Evolutionary conservation across 2,329 filamentous ascomycete genomes (phyloP).

Genomic region (Paraphoma sp.): DNA sequence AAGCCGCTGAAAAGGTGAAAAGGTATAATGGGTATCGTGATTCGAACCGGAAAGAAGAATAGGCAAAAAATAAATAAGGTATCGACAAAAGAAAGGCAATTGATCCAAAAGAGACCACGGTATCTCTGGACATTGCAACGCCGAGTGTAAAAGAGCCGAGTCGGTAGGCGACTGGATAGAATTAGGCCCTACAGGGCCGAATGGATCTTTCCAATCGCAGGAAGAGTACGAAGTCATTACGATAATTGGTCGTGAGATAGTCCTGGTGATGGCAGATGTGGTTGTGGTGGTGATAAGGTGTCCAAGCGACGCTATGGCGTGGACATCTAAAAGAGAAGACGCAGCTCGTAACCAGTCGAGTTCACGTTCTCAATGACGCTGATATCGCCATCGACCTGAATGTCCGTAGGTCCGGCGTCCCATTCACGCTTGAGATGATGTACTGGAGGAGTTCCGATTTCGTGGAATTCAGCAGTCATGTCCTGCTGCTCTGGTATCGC

Average conservation of each 20-base stretch:
- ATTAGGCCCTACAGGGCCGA: slow-evolving; percentile 18
- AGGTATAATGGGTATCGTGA: slow-evolving; percentile 49
- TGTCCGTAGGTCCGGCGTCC: slow-evolving; percentile 56
- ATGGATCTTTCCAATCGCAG: slow-evolving; percentile 28
- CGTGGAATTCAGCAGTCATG: slow-evolving; percentile 75
- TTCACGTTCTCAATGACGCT: slow-evolving; percentile 51
- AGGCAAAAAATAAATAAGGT: slow-evolving; percentile 26
- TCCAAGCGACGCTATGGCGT: neutral
- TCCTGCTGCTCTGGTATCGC: slow-evolving; percentile 90
- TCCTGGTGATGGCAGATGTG: slow-evolving; percentile 5
- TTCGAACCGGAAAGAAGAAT: slow-evolving; percentile 30
- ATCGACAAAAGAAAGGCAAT: slow-evolving; percentile 27
- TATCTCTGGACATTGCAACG: slow-evolving; percentile 35
- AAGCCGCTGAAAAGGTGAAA: slow-evolving; percentile 28
- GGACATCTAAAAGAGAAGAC: slow-evolving; percentile 52
- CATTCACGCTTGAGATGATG: slow-evolving; percentile 59
- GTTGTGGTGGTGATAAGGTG: slow-evolving; percentile 11
- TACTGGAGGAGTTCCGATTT: slow-evolving; percentile 59
- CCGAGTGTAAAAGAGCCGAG: slow-evolving; percentile 19
- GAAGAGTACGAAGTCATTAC: slow-evolving; percentile 43
- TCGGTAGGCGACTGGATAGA: slow-evolving; percentile 18
- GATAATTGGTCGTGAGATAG: slow-evolving; percentile 22
- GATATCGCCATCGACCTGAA: slow-evolving; percentile 58
- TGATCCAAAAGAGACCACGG: slow-evolving; percentile 27
- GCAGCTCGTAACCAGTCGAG: slow-evolving; percentile 57